Conservation (phyloP, 2,329 filamentous ascomycete genomes). For the Trichothecium sympodiale region DNA sequence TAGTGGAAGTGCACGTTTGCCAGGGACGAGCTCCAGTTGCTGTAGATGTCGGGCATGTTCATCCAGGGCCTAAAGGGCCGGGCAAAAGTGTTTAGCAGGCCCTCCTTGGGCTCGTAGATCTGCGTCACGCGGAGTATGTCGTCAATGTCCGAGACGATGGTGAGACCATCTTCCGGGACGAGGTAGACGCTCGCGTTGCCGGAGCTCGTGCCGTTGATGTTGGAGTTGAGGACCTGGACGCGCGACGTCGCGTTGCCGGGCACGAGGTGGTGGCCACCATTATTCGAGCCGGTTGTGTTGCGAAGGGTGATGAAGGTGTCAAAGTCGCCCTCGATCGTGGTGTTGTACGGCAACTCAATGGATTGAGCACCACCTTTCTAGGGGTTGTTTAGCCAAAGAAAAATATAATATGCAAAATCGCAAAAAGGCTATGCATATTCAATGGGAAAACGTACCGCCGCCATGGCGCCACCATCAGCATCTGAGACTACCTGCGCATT, state of each 20-base stretch:
- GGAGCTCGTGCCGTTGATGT: slow-evolving; percentile 49
- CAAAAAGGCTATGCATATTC: too few relatives aligned
- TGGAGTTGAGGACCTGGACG: slow-evolving; percentile 59
- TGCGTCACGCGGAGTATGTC: slow-evolving; percentile 73
- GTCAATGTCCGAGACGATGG: slow-evolving; percentile 67
- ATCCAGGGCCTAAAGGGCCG: slow-evolving; percentile 59
- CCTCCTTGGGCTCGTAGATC: slow-evolving; percentile 66
- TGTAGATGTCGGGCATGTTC: slow-evolving; percentile 72
- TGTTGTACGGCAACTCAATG: slow-evolving; percentile 52
- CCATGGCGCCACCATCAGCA: slow-evolving; percentile 39
- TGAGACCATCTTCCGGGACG: slow-evolving; percentile 58
- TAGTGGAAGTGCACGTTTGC: slow-evolving; percentile 70
- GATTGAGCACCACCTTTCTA: slow-evolving; percentile 48
- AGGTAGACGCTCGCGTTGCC: slow-evolving; percentile 71
- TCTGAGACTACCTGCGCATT: slow-evolving; percentile 37
- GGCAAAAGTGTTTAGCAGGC: slow-evolving; percentile 67
- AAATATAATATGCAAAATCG: too few relatives aligned
- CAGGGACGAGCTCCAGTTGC: slow-evolving; percentile 59
- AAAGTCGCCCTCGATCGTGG: slow-evolving; percentile 60
- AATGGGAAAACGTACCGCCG: slow-evolving; percentile 22
- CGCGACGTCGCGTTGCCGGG: slow-evolving; percentile 52
- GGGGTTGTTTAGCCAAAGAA: too few relatives aligned
- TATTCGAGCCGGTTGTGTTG: slow-evolving; percentile 42
- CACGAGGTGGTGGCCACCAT: slow-evolving; percentile 35
- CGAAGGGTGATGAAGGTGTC: slow-evolving; percentile 57